A percentile compares a stretch with the other conserved stretches of the same genome.
These are phyloP conservation scores for Phytophthora colocasiae DNA, from an alignment of 352 stramenopile genomes.

Conservation along the genomic window DNA sequence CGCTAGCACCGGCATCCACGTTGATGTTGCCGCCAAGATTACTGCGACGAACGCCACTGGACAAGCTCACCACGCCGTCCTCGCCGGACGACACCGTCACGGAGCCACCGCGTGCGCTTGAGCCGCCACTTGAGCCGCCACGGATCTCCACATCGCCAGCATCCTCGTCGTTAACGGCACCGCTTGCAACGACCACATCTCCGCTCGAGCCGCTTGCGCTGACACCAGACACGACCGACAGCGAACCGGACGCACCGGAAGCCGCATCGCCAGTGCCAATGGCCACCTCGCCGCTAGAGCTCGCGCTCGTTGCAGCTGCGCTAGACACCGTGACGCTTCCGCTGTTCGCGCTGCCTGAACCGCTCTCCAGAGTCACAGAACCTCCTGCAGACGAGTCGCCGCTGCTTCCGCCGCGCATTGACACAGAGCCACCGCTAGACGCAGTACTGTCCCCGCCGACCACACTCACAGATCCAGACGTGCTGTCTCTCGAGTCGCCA, in stretches of 20 bases:
- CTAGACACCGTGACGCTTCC: not conserved
- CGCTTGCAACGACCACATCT: not conserved
- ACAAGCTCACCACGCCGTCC: not conserved
- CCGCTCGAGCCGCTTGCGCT: not conserved
- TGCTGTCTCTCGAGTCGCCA: not conserved
- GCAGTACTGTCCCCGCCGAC: not conserved
- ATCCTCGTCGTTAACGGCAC: not conserved
- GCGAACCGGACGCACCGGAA: not conserved
- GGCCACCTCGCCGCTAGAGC: not conserved
- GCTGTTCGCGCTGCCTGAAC: not conserved
- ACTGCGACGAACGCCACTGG: not conserved
- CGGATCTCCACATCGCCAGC: slow-evolving; percentile 12
- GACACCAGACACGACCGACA: not conserved
- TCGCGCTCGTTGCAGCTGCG: not conserved
- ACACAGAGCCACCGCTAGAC: not conserved
- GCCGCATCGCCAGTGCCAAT: not conserved
- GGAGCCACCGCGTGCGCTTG: not conserved
- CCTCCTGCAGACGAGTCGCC: not conserved
- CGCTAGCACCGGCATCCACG: slow-evolving; percentile 1
- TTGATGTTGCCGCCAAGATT: not conserved
- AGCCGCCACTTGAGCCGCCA: not conserved
- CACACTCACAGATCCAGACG: not conserved
- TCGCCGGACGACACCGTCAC: not conserved
- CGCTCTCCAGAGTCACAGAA: not conserved
- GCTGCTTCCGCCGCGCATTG: not conserved